Base-by-base conservation (phyloP, 2,329 filamentous ascomycete genomes). In the Apiospora malaysiana region DNA sequence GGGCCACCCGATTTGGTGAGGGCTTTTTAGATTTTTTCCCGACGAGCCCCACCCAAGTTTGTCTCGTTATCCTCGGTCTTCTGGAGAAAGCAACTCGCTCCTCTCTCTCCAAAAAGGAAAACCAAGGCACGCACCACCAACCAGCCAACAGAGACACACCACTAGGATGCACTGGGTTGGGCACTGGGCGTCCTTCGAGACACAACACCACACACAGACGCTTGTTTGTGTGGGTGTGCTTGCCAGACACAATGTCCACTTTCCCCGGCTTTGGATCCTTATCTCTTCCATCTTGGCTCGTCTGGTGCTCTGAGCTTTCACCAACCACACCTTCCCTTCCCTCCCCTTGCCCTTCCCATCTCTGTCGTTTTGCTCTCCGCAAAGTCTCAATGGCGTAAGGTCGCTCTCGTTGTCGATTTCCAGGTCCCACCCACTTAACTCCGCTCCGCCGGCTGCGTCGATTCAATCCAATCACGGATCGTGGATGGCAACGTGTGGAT, bases 181-280 rank as follows among this genome's bases (percentile, higher is more conserved):
- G 32, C 56, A 63, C 56, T 63, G 56, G 56, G 56, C 27, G 12
- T 45, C 25, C 7, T 40, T 63, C 27, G 25, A 59, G 1, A 32
- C 27, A 37, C 49, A 56, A n/a, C n/a, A n/a, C n/a, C 46, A 16
- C 12, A 45, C 51, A 59, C 51, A 59, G 27, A 27, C 51, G 37
- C 32, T 25, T 56, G 49, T 21, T 12, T 27, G 32, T 59, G 51
- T 59, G 51, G 21, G 51, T 27, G 32, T 49, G 47, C 7, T 4
- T 10, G 46, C n/a, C 7, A 45, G 12, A 14, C 14, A 16, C 5
- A 10, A 59, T 59, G 56, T 63, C 56, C 56, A 63, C 56, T 21
- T 63, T 63, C 56, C 56, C 56, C 56, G 21, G 56, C 56, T 63
- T 63, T 63, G 56, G 56, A 14, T 8, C 51, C 51, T 59, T 59